Conservation (phyloP, 768 basidiomycete species). For the Hirschioporus abietinus region DNA sequence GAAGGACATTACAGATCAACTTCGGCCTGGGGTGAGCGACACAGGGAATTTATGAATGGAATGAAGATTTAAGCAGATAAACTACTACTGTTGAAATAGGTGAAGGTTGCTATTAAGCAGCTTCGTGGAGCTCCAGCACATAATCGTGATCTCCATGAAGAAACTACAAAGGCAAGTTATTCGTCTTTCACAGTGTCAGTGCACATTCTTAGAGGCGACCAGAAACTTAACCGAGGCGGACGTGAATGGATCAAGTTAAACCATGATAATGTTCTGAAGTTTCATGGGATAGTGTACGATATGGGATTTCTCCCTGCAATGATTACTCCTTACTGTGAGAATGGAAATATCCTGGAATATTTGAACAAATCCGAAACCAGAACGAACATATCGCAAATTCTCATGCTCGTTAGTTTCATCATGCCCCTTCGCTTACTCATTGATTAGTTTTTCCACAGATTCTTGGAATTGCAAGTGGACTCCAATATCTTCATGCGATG, state of each 20-base stretch:
- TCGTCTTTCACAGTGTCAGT: too few species aligned
- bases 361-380: slow-evolving; percentile 7
- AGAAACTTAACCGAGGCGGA: slow-evolving; percentile 9
- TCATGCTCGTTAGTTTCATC: background rate
- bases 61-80: background rate
- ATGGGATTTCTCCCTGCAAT: slow-evolving; percentile 21
- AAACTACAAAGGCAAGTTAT: slow-evolving; percentile 11
- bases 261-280: slow-evolving; percentile 19
- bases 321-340: slow-evolving; percentile 19
- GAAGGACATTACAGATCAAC: background rate
- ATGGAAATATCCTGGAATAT: slow-evolving; percentile 22
- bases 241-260: slow-evolving; percentile 14
- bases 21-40: background rate
- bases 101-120: slow-evolving; percentile 18
- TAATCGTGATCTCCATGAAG: slow-evolving; percentile 12
- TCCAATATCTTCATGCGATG: slow-evolving; percentile 7
- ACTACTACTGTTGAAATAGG: background rate
- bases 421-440: background rate
- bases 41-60: too few species aligned
- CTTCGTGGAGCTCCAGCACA: slow-evolving; percentile 17
- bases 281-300: slow-evolving; percentile 17
- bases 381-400: slow-evolving; percentile 4
- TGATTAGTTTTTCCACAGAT: background rate
- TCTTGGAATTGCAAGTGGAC: background rate
- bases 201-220: too few species aligned